phyloP scores from a whole-genome alignment of 495 filamentous ascomycete genomes.

The Trichodelitschia bisporula region DNA sequence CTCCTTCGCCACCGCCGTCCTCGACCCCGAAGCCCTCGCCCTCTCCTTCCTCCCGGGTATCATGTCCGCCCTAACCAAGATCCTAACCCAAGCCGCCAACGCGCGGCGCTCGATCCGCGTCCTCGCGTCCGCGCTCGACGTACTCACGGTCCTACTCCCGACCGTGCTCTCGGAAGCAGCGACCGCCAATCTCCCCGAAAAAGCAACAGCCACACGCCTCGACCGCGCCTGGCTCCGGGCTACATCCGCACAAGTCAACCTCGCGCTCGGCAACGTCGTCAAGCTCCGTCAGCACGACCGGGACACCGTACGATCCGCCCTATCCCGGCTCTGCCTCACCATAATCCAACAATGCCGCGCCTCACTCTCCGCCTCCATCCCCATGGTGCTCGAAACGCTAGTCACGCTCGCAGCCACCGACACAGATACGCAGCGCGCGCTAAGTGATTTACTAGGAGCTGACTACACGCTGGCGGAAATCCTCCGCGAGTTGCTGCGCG shows the following conservation, averaged over 20 bases:
- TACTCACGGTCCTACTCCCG: constrained; percentile 33
- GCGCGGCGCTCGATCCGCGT: constrained; percentile 38
- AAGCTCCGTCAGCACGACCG: constrained; percentile 53
- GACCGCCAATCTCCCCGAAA: constrained; percentile 17
- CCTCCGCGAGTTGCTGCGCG: constrained; percentile 48
- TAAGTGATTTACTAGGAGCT: constrained; percentile 29
- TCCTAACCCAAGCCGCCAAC: constrained; percentile 41
- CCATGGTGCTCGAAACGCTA: constrained; percentile 57
- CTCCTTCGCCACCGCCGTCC: constrained; percentile 33
- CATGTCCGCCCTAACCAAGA: constrained; percentile 54
- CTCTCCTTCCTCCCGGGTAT: constrained; percentile 64
- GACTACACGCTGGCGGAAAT: constrained; percentile 38
- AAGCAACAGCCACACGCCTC: constrained; percentile 5
- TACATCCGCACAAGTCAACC: constrained; percentile 58
- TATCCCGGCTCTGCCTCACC: constrained; percentile 43
- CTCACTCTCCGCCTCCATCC: constrained; percentile 43
- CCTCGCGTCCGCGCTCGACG: constrained; percentile 31
- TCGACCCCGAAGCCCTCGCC: constrained; percentile 44
- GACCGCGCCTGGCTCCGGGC: constrained; percentile 49
- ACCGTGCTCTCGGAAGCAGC: constrained; percentile 37
- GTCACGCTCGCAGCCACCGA: constrained; percentile 36
- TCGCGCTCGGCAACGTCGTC: constrained; percentile 57
- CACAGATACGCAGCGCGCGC: constrained; percentile 9
- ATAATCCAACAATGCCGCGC: constrained; percentile 52
- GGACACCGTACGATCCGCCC: constrained; percentile 38